These are phyloP conservation scores for Colletotrichum truncatum DNA, from an alignment of 2,329 filamentous ascomycete genomes.

Conservation along the genomic window DNA sequence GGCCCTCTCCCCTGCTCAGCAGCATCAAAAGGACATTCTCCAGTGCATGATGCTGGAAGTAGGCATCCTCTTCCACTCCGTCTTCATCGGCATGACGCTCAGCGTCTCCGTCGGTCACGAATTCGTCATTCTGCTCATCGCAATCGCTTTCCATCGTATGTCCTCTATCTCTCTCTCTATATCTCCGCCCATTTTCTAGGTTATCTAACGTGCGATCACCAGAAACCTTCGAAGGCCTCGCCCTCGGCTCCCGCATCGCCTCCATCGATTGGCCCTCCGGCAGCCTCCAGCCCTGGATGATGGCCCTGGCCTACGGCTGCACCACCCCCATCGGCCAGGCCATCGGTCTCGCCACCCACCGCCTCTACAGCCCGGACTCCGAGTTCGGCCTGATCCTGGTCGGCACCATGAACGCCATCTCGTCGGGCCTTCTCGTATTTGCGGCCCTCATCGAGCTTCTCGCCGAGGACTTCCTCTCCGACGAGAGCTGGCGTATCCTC, in stretches of 20 bases:
- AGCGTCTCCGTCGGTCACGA: slow-evolving; percentile 80
- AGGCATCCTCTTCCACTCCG: slow-evolving; percentile 80
- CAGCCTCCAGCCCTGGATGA: slow-evolving; percentile 61
- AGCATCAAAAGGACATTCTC: slow-evolving; percentile 71
- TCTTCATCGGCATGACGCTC: slow-evolving; percentile 87
- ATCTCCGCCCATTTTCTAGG: too few relatives aligned
- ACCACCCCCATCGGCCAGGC: slow-evolving; percentile 79
- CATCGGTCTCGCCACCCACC: slow-evolving; percentile 75
- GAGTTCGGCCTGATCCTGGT: slow-evolving; percentile 75
- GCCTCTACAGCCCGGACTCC: slow-evolving; percentile 73
- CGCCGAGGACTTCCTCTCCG: slow-evolving; percentile 75
- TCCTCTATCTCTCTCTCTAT: slow-evolving; percentile 47
- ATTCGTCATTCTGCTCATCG: slow-evolving; percentile 81
- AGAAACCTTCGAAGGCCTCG: slow-evolving; percentile 65
- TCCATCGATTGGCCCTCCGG: slow-evolving; percentile 54
- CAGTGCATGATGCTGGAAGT: slow-evolving; percentile 83
- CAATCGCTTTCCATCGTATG: slow-evolving; percentile 77
- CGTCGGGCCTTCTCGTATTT: slow-evolving; percentile 75
- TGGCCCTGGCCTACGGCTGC: slow-evolving; percentile 66
- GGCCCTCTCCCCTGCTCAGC: slow-evolving; percentile 58
- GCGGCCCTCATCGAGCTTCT: slow-evolving; percentile 77
- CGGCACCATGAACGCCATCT: slow-evolving; percentile 79
- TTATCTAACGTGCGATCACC: too few relatives aligned
- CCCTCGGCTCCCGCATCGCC: slow-evolving; percentile 71
- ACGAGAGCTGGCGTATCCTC: slow-evolving; percentile 68